Conservation (phyloP, 139 green algal genomes). For the Picochlorum sp. region DNA sequence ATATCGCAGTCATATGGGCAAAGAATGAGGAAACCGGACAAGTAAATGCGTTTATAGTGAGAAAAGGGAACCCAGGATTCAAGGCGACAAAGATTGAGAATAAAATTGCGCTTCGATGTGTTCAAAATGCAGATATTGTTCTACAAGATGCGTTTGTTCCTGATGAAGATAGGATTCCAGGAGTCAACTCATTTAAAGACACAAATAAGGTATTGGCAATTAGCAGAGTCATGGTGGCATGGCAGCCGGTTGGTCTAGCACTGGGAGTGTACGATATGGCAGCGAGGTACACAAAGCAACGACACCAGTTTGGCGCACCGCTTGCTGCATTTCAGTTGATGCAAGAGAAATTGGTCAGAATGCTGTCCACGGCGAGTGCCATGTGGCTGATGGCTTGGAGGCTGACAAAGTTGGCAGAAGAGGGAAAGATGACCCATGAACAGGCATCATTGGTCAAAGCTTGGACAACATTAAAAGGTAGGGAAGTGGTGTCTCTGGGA, state of each 20-base stretch:
- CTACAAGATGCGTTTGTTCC: slow-evolving; percentile 76
- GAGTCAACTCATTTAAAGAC: slow-evolving; percentile 64
- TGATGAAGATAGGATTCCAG: slow-evolving; percentile 67
- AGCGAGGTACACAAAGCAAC: slow-evolving; percentile 63
- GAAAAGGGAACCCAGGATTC: slow-evolving; percentile 73
- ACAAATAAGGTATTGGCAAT: slow-evolving; percentile 72
- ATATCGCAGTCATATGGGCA: slow-evolving; percentile 76
- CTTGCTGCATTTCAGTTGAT: slow-evolving; percentile 74
- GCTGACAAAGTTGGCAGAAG: slow-evolving; percentile 72
- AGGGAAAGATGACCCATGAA: slow-evolving; percentile 72
- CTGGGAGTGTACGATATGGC: slow-evolving; percentile 88
- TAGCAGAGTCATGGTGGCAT: slow-evolving; percentile 86
- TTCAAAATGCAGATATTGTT: slow-evolving; percentile 91
- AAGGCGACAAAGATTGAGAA: slow-evolving; percentile 81
- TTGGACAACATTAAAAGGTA: slow-evolving; percentile 66
- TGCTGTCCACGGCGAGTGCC: slow-evolving; percentile 71
- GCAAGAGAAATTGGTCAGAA: slow-evolving; percentile 82
- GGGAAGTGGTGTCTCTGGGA: slow-evolving; percentile 58
- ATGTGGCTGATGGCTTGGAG: slow-evolving; percentile 72
- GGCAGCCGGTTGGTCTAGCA: slow-evolving; percentile 84
- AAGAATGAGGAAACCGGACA: slow-evolving; percentile 52
- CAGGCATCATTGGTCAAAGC: slow-evolving; percentile 79
- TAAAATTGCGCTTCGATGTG: slow-evolving; percentile 81
- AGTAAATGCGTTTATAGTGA: slow-evolving; percentile 86
- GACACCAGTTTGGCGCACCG: slow-evolving; percentile 74